Conservation (phyloP, 202 grass and related monocot genomes). For the Sporobolus alterniflorus region DNA sequence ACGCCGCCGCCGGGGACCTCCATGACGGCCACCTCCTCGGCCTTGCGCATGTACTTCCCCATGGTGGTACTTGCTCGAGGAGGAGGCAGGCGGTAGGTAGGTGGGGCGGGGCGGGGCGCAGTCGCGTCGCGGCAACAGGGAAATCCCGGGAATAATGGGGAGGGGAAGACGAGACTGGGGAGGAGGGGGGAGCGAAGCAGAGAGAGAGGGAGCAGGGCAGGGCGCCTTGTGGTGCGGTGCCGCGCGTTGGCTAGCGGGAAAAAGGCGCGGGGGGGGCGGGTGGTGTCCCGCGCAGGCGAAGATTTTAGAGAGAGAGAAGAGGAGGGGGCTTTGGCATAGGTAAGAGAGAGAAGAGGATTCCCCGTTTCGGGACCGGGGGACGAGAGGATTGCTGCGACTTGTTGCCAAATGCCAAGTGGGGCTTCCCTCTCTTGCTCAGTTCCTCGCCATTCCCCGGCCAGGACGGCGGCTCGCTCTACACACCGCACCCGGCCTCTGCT, state of each 20-base stretch:
- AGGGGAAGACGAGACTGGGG: neutral
- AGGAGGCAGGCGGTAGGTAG: neutral
- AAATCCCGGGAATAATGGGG: slow-evolving; percentile 46
- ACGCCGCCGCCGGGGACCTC: slow-evolving; percentile 82
- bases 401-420: too few species aligned
- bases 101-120: neutral
- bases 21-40: slow-evolving; percentile 93
- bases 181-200: neutral
- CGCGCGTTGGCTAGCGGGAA: slow-evolving; percentile 28
- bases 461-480: too few species aligned
- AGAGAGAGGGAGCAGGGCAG: neutral
- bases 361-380: too few species aligned
- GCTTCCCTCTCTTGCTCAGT: too few species aligned
- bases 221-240: slow-evolving; percentile 14
- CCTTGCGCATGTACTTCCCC: slow-evolving; percentile 96
- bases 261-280: slow-evolving; percentile 26
- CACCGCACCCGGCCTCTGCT: too few species aligned
- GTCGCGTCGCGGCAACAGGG: slow-evolving; percentile 10
- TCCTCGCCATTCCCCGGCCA: too few species aligned
- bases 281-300: neutral
- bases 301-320: neutral
- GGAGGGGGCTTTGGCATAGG: slow-evolving; percentile 2
- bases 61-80: slow-evolving; percentile 22
- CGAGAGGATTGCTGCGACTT: too few species aligned
- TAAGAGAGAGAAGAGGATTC: neutral